Evolutionary conservation across 2,329 filamentous ascomycete genomes (phyloP).

Genomic region (Septoria linicola): DNA sequence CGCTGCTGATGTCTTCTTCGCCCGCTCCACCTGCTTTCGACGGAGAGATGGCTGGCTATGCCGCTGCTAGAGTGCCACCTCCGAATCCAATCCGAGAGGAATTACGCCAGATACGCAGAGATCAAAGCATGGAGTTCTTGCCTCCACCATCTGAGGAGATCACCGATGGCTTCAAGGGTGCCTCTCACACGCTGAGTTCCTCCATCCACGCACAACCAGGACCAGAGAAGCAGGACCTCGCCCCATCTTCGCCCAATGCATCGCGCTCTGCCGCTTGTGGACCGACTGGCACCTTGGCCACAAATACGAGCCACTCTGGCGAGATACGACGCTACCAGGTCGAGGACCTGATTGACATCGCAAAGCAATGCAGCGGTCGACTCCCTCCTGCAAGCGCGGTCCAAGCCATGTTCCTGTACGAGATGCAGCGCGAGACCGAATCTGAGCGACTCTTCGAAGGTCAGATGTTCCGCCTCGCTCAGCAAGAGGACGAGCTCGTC

Average conservation of each 20-base stretch:
- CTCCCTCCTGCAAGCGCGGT: conserved; percentile 31
- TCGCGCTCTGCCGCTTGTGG: background rate
- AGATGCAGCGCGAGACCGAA: conserved; percentile 32
- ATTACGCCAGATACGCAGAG: too few relatives aligned
- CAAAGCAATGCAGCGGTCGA: conserved; percentile 22
- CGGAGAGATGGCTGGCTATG: background rate
- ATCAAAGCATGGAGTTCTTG: too few relatives aligned
- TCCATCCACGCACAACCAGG: background rate
- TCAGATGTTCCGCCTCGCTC: conserved; percentile 28
- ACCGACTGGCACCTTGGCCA: background rate
- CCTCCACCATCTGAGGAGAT: too few relatives aligned
- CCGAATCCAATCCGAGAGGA: background rate
- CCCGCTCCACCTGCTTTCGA: background rate
- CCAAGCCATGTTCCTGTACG: conserved; percentile 34
- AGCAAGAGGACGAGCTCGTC: conserved; percentile 12
- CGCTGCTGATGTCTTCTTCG: background rate
- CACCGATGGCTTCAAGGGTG: too few relatives aligned
- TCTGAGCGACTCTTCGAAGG: conserved; percentile 31
- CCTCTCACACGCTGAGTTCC: too few relatives aligned
- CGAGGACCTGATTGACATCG: conserved; percentile 18
- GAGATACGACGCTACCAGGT: conserved; percentile 1
- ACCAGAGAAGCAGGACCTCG: background rate
- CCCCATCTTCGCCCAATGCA: background rate
- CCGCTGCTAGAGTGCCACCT: background rate
- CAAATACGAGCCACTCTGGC: background rate